phyloP scores from a whole-genome alignment of 768 basidiomycete species.

The Suillus decipiens region DNA sequence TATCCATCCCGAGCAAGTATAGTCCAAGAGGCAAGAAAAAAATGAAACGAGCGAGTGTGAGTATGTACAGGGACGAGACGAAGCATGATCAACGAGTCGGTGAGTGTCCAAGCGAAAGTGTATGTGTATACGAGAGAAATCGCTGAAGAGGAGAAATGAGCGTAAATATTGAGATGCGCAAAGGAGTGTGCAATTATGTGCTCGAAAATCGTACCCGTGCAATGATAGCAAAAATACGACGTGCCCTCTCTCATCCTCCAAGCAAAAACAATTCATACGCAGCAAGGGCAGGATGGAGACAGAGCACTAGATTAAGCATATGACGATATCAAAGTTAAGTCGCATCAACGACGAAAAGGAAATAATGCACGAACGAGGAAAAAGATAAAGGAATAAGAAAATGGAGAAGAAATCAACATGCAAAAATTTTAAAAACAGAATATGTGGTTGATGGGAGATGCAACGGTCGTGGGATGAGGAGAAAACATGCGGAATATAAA shows the following conservation, averaged over 20 bases:
- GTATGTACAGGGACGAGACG: background rate
- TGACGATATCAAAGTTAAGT: background rate
- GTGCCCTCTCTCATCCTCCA: background rate
- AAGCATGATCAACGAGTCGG: background rate
- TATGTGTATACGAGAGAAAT: background rate
- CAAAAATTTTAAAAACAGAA: background rate
- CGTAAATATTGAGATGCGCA: background rate
- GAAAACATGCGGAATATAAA: background rate
- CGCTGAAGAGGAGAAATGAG: background rate
- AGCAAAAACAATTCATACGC: background rate
- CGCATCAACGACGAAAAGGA: background rate
- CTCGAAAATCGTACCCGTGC: background rate
- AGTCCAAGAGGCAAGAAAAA: background rate
- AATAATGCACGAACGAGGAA: background rate
- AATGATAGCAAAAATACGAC: background rate
- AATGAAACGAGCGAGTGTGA: background rate
- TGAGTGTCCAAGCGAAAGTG: background rate
- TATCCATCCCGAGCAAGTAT: background rate
- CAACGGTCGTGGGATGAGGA: background rate
- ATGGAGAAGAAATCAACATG: background rate
- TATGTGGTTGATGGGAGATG: background rate
- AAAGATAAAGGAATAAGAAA: background rate
- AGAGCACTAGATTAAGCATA: slow-evolving; percentile 2
- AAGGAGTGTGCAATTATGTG: background rate
- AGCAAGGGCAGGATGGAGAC: background rate